phyloP scores from a whole-genome alignment of 1,139 yeast species.

The Candida smagusa region DNA sequence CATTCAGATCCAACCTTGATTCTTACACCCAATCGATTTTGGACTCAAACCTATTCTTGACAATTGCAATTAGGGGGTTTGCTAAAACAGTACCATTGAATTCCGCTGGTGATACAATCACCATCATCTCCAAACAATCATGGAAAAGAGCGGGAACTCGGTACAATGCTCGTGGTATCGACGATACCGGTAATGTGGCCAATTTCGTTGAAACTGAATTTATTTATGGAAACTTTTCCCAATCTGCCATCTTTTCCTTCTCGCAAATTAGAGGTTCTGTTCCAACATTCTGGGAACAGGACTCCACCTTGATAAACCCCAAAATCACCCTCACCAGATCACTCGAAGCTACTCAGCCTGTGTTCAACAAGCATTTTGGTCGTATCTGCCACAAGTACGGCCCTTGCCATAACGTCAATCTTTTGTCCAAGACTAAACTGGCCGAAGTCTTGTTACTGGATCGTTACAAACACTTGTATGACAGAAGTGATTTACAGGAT shows the following conservation, averaged over 20 bases:
- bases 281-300: conserved; percentile 98
- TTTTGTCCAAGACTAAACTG: conserved; percentile 70
- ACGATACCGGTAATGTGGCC: conserved; percentile 93
- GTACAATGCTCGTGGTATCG: conserved; percentile 90
- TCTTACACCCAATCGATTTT: conserved; percentile 52
- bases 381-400: conserved; percentile 74
- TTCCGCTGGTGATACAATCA: conserved; percentile 54
- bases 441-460: conserved; percentile 72
- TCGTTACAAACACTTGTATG: conserved; percentile 60
- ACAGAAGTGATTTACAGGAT: conserved; percentile 37
- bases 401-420: conserved; percentile 78
- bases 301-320: conserved; percentile 75
- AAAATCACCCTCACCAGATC: conserved; percentile 88
- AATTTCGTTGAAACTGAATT: conserved; percentile 95
- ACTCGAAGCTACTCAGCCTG: conserved; percentile 86
- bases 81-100: conserved; percentile 73
- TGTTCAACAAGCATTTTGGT: conserved; percentile 79
- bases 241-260: conserved; percentile 61
- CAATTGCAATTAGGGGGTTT: conserved; percentile 92
- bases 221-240: conserved; percentile 37
- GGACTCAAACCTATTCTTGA: conserved; percentile 76
- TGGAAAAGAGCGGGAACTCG: conserved; percentile 97
- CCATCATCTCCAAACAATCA: conserved; percentile 87
- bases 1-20: conserved; percentile 70
- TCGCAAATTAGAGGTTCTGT: conserved; percentile 91